Percentiles rank a stretch among this genome's conserved stretches.
These are phyloP conservation scores for Vaccinium macrocarpon DNA, from an alignment of 148 eudicot species.

Conservation along the genomic window DNA sequence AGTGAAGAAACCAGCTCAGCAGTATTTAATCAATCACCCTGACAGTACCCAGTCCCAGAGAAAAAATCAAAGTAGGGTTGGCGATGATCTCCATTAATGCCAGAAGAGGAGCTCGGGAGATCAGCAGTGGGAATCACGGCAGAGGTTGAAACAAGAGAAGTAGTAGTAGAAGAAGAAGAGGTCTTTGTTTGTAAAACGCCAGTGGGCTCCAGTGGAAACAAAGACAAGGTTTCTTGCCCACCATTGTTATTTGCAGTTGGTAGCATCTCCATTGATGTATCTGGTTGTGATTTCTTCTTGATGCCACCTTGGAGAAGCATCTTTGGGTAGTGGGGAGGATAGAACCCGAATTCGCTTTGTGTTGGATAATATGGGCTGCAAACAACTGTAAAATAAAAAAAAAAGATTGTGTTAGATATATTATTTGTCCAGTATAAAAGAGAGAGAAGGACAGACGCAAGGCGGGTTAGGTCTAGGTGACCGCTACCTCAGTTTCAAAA, in stretches of 20 bases:
- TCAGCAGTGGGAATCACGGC: constrained; percentile 12
- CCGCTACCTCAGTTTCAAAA: no score
- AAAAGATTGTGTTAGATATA: background rate
- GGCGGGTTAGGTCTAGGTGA: no score
- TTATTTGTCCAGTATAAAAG: background rate
- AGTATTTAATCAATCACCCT: constrained; percentile 22
- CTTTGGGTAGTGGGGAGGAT: constrained; percentile 29
- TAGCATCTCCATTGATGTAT: background rate
- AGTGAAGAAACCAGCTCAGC: background rate
- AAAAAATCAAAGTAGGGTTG: constrained; percentile 36
- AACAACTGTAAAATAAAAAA: constrained; percentile 18
- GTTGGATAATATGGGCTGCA: constrained; percentile 40
- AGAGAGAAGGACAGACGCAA: background rate
- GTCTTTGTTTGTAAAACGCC: constrained; percentile 41
- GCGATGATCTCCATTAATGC: constrained; percentile 8
- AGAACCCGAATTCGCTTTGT: constrained; percentile 26
- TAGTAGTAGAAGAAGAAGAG: background rate
- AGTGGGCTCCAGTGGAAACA: constrained; percentile 78
- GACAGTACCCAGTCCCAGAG: constrained; percentile 28
- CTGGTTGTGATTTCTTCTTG: constrained; percentile 24
- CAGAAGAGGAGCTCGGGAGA: constrained; percentile 20
- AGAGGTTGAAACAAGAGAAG: constrained; percentile 10
- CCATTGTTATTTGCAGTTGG: background rate
- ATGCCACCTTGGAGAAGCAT: constrained; percentile 22
- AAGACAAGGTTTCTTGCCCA: constrained; percentile 42